These are phyloP conservation scores for Sarocladium brachiariae DNA, from an alignment of 2,329 filamentous ascomycete species.

Conservation along the genomic window DNA sequence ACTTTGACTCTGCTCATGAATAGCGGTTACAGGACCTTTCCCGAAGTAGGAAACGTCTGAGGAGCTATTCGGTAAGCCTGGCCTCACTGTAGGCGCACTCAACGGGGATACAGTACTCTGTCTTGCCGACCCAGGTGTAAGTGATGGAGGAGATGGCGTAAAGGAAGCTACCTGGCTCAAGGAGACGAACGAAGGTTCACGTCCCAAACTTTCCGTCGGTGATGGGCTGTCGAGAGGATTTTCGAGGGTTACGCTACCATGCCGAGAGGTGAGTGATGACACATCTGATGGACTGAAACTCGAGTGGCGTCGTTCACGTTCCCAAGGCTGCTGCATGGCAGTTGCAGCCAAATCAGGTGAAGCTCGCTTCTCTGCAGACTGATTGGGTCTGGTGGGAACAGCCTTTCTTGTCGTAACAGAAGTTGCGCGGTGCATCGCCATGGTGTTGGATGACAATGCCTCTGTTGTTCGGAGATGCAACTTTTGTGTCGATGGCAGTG, in stretches of 20 bases:
- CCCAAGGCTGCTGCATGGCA: not conserved
- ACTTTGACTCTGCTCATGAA: not conserved
- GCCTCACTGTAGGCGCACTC: not conserved
- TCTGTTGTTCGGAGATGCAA: not conserved
- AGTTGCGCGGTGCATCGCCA: conserved; percentile 12
- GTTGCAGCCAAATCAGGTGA: too few species aligned
- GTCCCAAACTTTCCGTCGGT: conserved; percentile 20
- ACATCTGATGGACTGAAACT: conserved; percentile 19
- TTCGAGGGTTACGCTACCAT: conserved; percentile 19
- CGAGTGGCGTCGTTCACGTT: conserved; percentile 19
- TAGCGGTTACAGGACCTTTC: not conserved
- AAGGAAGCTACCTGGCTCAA: conserved; percentile 12
- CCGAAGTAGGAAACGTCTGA: not conserved
- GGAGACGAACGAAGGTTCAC: conserved; percentile 16
- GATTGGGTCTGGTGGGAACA: not conserved
- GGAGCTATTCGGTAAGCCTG: conserved; percentile 6
- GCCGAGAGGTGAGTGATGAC: conserved; percentile 21
- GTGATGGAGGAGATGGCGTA: conserved; percentile 19
- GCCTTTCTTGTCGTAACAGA: conserved; percentile 1
- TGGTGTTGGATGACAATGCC: not conserved
- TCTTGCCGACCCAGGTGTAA: conserved; percentile 13
- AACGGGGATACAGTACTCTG: conserved; percentile 4
- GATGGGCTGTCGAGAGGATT: conserved; percentile 21
- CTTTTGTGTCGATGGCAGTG: not conserved
- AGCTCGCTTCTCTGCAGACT: not conserved